Conservation (phyloP, 2,329 filamentous ascomycete species). For the Didymella arachidicola region DNA sequence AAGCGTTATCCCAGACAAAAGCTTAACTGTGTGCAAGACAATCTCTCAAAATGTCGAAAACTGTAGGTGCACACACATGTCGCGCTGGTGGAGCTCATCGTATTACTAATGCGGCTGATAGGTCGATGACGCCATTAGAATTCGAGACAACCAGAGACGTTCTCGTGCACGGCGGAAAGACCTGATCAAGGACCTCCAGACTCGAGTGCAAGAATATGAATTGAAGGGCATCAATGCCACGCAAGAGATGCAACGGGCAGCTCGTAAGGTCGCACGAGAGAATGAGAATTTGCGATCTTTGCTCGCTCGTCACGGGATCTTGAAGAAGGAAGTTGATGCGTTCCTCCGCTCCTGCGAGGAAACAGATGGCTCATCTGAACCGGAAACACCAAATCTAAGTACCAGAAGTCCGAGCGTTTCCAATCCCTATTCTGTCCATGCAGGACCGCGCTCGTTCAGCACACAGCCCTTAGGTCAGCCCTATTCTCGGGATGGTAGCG, state of each 20-base stretch:
- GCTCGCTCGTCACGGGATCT: constrained; percentile 51
- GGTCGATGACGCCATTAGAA: constrained; percentile 53
- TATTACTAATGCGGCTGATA: constrained; percentile 8
- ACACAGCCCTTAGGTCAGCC: constrained; percentile 2
- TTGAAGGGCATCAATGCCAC: constrained; percentile 69
- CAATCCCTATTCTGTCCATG: not conserved
- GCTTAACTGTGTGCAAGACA: not conserved
- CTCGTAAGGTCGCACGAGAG: constrained; percentile 71
- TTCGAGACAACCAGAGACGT: constrained; percentile 77
- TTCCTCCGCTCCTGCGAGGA: constrained; percentile 28
- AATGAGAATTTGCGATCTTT: constrained; percentile 68
- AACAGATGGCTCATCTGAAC: constrained; percentile 5
- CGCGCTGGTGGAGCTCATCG: not conserved
- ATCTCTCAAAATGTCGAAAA: constrained; percentile 16
- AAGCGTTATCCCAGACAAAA: constrained; percentile 9
- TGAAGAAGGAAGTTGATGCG: constrained; percentile 29
- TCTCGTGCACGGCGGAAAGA: constrained; percentile 75
- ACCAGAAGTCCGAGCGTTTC: not conserved
- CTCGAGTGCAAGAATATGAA: constrained; percentile 68
- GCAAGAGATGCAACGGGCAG: constrained; percentile 72
- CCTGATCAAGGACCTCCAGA: constrained; percentile 72
- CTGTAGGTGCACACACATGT: not conserved
- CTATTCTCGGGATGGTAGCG: not conserved
- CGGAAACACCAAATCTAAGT: not conserved
- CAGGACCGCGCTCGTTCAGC: constrained; percentile 6